These are phyloP conservation scores for Amanita brunnescens DNA, from an alignment of 768 basidiomycete genomes.

Conservation along the genomic window DNA sequence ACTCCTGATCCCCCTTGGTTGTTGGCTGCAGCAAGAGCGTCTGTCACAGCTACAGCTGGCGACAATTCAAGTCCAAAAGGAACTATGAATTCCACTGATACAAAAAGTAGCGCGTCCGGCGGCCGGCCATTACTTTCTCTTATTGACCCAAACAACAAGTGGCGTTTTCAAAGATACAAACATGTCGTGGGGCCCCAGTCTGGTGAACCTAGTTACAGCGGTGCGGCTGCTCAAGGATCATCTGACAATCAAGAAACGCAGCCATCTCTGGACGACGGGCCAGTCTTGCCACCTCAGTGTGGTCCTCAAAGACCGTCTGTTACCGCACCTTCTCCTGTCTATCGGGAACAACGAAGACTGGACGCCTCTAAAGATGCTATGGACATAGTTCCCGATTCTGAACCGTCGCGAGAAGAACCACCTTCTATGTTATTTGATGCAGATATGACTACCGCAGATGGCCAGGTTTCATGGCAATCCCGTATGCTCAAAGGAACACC, in stretches of 20 bases:
- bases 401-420: slow-evolving; percentile 32
- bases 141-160: slow-evolving; percentile 11
- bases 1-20: slow-evolving; percentile 3
- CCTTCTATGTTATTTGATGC: background rate
- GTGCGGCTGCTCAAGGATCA: background rate
- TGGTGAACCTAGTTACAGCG: background rate
- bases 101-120: slow-evolving; percentile 5
- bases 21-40: slow-evolving; percentile 2
- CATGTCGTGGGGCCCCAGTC: background rate
- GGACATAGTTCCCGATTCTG: slow-evolving; percentile 59
- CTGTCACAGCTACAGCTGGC: background rate
- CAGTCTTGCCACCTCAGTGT: background rate
- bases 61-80: background rate
- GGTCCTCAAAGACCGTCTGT: background rate
- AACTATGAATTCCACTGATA: background rate
- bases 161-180: slow-evolving; percentile 8
- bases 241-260: slow-evolving; percentile 10
- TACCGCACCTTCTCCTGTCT: background rate
- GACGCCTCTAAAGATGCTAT: slow-evolving; percentile 20
- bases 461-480: background rate
- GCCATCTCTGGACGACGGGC: slow-evolving; percentile 7
- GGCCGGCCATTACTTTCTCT: slow-evolving; percentile 7
- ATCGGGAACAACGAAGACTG: slow-evolving; percentile 3
- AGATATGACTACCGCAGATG: no score
- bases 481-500: background rate